These are phyloP conservation scores for Sporothrix euskadiensis DNA, from an alignment of 2,329 filamentous ascomycete genomes.

Conservation along the genomic window DNA sequence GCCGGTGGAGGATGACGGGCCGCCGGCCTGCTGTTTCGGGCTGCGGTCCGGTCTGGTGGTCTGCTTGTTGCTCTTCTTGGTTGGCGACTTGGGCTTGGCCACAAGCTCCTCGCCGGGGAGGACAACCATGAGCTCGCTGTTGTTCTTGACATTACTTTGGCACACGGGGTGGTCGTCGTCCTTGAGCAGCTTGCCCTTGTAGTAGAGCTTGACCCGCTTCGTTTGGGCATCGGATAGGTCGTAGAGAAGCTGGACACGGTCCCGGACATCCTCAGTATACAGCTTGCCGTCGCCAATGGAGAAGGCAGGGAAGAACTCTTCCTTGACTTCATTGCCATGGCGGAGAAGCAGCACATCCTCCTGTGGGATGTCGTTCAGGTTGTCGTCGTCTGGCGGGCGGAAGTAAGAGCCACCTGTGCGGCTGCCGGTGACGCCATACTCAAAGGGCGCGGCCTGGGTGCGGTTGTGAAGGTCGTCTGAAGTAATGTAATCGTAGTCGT, in stretches of 20 bases:
- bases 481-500: constrained; percentile 83
- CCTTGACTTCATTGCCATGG: constrained; percentile 65
- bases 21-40: constrained; percentile 41
- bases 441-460: constrained; percentile 41
- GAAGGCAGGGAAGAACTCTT: constrained; percentile 72
- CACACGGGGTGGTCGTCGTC: constrained; percentile 59
- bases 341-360: constrained; percentile 73
- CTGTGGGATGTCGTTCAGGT: constrained; percentile 46
- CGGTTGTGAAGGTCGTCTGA: constrained; percentile 65
- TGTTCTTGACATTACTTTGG: constrained; percentile 62
- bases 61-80: not conserved
- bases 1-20: constrained; percentile 37
- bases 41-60: not conserved
- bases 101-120: constrained; percentile 52
- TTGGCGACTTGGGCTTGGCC: constrained; percentile 35
- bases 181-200: constrained; percentile 71
- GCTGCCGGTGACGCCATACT: constrained; percentile 27
- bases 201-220: constrained; percentile 64
- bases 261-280: constrained; percentile 63
- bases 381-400: constrained; percentile 28
- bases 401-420: constrained; percentile 33
- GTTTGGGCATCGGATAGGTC: constrained; percentile 57
- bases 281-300: constrained; percentile 74
- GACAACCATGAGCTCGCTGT: constrained; percentile 61
- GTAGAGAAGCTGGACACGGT: constrained; percentile 67